Evolutionary conservation across 208 protist species (phyloP), one percentile per base, ranked within the genome.

Genomic region (Angomonas ambiguus): DNA sequence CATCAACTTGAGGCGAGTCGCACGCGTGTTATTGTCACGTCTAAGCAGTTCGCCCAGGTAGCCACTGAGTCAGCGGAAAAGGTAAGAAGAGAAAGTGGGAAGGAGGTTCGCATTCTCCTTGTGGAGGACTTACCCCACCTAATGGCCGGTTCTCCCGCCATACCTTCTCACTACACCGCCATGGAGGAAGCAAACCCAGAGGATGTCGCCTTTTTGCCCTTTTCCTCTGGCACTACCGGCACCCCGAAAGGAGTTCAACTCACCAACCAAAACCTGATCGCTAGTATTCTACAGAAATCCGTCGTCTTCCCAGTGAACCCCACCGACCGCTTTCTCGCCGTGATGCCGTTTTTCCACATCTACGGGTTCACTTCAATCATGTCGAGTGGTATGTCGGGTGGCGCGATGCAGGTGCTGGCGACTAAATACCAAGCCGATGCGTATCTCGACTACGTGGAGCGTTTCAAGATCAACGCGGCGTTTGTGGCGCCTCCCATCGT

Each of bases 261-360:
- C 11, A 60, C 65, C 11, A 49, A 65, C 22, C 41, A 31, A 16
- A 71, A 38, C 56, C 27, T 57, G 28, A 10, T 77, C 22, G 10
- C 62, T 28, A 67, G 66, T 57, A 16, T 77, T 8, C 3, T 51
- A 10, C 77, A 79, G 33, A n/a, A 18, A 11, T 27, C 11, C n/a
- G n/a, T 10, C 30, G 65, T n/a, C 11, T 35, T 20, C 67, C 49
- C 5, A 8, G 16, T 82, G 18, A 27, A 38, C 20, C 24, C 13
- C n/a, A 20, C 16, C 10, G 27, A 22, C n/a, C 67, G 72, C 2
- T 56, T 66, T 16, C 38, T 93, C 18, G 57, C 67, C 18, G 58
- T 91, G 1, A 42, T 95, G 11, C 88, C 88, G 20, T 79, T 80
- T 31, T 96, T 86, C 34, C 91, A 96, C 67, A 91, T 94, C 69